Evolutionary conservation across 768 basidiomycete genomes (phyloP).

Genomic region (Hericium alpestre): DNA sequence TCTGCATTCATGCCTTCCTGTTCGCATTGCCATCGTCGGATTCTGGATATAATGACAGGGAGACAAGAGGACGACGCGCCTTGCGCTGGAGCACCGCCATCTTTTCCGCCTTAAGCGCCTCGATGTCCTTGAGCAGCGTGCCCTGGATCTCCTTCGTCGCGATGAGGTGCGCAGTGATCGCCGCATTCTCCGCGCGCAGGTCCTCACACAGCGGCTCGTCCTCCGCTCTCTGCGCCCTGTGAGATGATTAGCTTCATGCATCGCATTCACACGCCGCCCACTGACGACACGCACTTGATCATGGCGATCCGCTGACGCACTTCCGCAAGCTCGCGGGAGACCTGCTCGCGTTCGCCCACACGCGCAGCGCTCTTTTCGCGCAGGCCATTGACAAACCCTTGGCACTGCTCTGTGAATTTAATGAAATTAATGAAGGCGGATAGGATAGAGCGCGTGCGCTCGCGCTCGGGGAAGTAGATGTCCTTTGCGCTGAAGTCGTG

Average conservation of each 20-base stretch:
- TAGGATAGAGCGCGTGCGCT: constrained; percentile 64
- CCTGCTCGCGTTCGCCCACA: constrained; percentile 51
- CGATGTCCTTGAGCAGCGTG: constrained; percentile 51
- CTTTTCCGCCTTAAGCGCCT: constrained; percentile 65
- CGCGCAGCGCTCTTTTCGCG: constrained; percentile 49
- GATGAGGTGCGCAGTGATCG: constrained; percentile 54
- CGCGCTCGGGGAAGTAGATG: constrained; percentile 57
- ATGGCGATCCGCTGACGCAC: constrained; percentile 40
- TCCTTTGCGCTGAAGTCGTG: constrained; percentile 73
- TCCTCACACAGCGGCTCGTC: constrained; percentile 61
- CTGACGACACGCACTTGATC: constrained; percentile 39
- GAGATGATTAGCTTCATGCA: neutral
- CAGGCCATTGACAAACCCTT: constrained; percentile 49
- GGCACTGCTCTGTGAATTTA: constrained; percentile 75
- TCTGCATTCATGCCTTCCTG: constrained; percentile 58
- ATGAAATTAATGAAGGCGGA: constrained; percentile 91
- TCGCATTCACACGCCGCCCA: neutral
- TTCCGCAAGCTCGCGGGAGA: constrained; percentile 36
- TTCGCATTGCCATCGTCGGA: neutral
- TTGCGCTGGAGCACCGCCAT: constrained; percentile 53
- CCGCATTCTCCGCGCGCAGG: constrained; percentile 48
- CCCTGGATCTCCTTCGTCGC: constrained; percentile 58
- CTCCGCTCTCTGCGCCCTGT: constrained; percentile 51
- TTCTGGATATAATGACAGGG: neutral
- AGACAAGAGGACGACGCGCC: constrained; percentile 26